Base-by-base conservation (phyloP, 164 flowering plant species). In the Tetracentron sinense region DNA sequence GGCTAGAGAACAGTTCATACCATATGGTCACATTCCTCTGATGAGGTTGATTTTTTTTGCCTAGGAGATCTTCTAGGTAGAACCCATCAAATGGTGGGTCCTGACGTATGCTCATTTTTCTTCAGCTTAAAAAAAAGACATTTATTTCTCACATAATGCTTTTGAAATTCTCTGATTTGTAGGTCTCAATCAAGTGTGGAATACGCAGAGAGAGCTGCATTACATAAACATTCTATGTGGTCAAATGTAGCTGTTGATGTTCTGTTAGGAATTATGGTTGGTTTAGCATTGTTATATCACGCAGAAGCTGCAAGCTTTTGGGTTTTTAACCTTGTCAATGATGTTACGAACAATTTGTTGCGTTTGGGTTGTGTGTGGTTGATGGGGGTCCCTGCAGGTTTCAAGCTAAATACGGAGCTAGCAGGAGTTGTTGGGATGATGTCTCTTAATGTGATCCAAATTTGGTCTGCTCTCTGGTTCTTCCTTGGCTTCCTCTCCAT, bases 301-400 rank as follows among this genome's bases (percentile, higher is more conserved):
- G 69, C 76, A 49, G 84, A 85, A 61, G 60, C 78, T 42, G 68
- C 62, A 56, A 72, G 75, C 67, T 50, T 63, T 8, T 88, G 79
- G 86, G 28, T 85, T 77, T 69, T 73, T 54, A 69, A 68, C 64
- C 69, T 84, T 46, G 65, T 76, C 20, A 72, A 38, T 49, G 78
- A 75, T 49, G 54, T 88, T 49, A 88, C 87, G n/a, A 83, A 92
- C 69, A 75, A 75, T 71, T 65, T 85, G 54, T 70, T 90, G 76
- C 91, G 97, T 16, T 77, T 84, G 0, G 97, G 99, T 54, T 95
- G 92, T 79, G 98, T 87, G 63, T 92, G 97, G 97, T 81, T 92
- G 69, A 95, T 95, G 98, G 99, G 97, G 68, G 86, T 82, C 53
- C 99, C 98, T 17, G 99, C 99, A 22, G 98, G 99, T 69, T 95